Evolutionary conservation across 306 rosid genomes (phyloP).

Genomic region (Malus fusca): DNA sequence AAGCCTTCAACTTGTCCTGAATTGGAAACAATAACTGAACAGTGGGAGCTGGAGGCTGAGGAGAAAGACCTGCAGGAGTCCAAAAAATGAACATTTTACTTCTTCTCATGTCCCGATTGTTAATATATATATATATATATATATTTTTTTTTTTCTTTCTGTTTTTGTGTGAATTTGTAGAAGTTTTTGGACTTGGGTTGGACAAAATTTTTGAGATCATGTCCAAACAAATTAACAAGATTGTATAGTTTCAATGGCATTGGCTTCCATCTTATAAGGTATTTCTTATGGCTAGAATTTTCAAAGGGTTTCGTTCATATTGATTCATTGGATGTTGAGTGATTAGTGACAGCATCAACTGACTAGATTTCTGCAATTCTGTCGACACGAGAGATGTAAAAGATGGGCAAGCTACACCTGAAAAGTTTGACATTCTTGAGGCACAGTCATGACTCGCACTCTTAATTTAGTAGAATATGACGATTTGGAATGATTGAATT

Average conservation of each 20-base stretch:
- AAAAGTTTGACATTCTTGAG: not conserved
- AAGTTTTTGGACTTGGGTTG: not conserved
- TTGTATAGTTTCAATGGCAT: no score
- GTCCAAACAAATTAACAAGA: no score
- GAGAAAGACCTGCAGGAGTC: not conserved
- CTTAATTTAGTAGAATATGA: no score
- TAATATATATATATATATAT: not conserved
- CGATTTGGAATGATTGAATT: no score
- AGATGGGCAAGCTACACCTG: not conserved
- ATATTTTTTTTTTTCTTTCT: no score
- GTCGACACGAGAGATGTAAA: not conserved
- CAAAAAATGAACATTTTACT: not conserved
- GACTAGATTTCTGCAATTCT: no score
- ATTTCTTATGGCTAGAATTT: not conserved
- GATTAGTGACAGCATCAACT: no score
- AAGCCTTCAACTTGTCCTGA: slow-evolving; percentile 37
- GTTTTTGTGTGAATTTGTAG: not conserved
- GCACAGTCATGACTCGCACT: not conserved
- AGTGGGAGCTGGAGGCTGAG: slow-evolving; percentile 24
- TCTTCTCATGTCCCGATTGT: no score
- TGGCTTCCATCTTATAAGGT: not conserved
- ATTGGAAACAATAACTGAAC: slow-evolving; percentile 54
- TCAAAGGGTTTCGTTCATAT: not conserved
- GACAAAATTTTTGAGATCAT: no score
- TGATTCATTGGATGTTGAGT: not conserved